Base-by-base conservation (phyloP, 2,329 filamentous ascomycete genomes). In the Diplodia seriata region DNA sequence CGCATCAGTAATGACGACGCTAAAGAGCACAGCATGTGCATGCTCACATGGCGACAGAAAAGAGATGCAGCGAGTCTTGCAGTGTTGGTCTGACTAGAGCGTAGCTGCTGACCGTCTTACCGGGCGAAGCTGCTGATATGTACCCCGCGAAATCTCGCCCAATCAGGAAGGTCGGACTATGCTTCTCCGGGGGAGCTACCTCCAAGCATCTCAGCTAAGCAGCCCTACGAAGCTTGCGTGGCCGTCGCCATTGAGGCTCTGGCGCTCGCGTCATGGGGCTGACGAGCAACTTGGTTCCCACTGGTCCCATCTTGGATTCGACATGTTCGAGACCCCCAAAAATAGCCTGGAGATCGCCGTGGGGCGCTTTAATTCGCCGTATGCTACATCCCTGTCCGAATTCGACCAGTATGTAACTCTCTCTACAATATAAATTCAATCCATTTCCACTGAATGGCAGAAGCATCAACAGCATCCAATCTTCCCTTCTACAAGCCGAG, bases 121-220 rank as follows among this genome's bases (percentile, higher is more conserved):
- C 38, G 36, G 20, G 55, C 36, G 20, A 59, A 47, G 38, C 23
- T 15, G 56, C 36, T 36, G 47, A 62, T 43, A n/a, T 29, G 38
- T 33, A 47, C 57, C 23, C 57, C 57, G 57, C 57, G 47, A 20
- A 15, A 14, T 20, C 9, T 6, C 23, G n/a, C 15, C 23, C 40
- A 20, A 12, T 40, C 56, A 49, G 57, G 40, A 3, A 3, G 23
- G 20, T 57, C 53, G 36, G 55, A 43, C 3, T 29, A 26, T 40
- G 20, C 36, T 12, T 29, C 15, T 62, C 54, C 23, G 18, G 40
- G 57, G 20, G 15, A 62, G 29, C 15, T 50, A 50, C 26, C 9
- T 26, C 31, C 29, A 62, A 62, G 57, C 40, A 62, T 62, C 57
- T 62, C 40, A 62, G 14, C 15, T 62, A 49, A 62, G 57, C 57